phyloP scores from a whole-genome alignment of 2,329 filamentous ascomycete genomes.

The Ophiostoma montium region DNA sequence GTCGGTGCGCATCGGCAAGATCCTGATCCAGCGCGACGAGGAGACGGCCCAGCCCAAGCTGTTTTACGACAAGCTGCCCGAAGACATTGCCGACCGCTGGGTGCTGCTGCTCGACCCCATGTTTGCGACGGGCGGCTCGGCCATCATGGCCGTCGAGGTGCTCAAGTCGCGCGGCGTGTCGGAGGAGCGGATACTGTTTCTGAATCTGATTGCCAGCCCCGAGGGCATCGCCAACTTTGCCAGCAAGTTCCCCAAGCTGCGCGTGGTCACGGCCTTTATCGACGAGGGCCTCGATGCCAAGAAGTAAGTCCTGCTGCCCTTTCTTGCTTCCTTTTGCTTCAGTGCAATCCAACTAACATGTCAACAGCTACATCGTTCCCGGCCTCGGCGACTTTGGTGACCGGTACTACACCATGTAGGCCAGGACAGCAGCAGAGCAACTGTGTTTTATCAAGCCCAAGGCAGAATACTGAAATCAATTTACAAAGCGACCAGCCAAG shows the following conservation, averaged over 20 bases:
- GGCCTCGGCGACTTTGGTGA: conserved; percentile 93
- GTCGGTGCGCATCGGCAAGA: conserved; percentile 96
- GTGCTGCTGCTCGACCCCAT: conserved; percentile 93
- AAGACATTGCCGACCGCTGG: conserved; percentile 87
- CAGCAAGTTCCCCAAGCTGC: conserved; percentile 71
- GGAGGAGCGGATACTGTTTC: conserved; percentile 87
- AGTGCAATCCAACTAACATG: conserved; percentile 10
- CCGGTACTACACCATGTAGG: conserved; percentile 77
- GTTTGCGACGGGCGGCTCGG: conserved; percentile 94
- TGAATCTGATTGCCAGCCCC: conserved; percentile 95
- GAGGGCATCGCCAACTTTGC: conserved; percentile 85
- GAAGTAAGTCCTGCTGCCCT: conserved; percentile 67
- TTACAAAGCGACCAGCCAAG: background rate
- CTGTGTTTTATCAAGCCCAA: background rate
- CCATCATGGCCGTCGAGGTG: conserved; percentile 92
- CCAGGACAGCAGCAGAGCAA: no score
- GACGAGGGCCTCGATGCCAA: conserved; percentile 91
- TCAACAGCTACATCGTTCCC: conserved; percentile 82
- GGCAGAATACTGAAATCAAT: no score
- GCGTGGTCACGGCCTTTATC: conserved; percentile 90
- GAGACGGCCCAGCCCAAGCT: conserved; percentile 84
- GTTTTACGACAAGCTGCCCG: conserved; percentile 95
- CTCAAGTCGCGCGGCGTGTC: conserved; percentile 81
- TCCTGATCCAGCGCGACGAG: conserved; percentile 92
- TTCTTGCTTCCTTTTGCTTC: background rate